Evolutionary conservation across 208 protist genomes (phyloP).

Genomic region (Wallacemonas collosoma): DNA sequence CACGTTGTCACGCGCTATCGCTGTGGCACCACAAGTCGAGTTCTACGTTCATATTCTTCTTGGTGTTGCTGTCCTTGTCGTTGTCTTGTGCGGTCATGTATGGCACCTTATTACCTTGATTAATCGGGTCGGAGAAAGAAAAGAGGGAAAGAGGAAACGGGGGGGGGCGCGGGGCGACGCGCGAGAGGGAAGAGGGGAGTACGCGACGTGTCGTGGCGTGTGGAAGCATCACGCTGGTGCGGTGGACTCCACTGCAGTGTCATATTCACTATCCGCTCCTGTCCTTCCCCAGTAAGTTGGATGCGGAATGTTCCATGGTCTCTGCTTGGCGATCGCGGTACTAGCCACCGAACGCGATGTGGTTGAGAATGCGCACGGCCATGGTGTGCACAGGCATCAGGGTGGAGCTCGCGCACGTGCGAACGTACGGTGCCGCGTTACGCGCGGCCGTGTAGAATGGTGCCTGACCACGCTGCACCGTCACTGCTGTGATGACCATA

Average conservation of each 20-base stretch:
- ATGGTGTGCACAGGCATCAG: conserved; percentile 54
- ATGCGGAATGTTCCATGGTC: background rate
- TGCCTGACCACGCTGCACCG: conserved; percentile 60
- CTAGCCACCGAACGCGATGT: conserved; percentile 27
- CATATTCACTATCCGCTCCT: no score
- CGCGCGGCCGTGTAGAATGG: conserved; percentile 74
- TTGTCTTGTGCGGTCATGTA: no score
- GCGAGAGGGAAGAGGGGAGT: no score
- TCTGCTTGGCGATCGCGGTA: background rate
- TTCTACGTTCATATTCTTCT: no score
- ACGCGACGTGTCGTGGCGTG: no score
- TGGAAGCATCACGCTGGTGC: no score
- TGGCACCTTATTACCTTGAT: background rate
- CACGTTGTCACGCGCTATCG: no score
- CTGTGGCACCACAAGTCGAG: no score
- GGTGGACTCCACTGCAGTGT: no score
- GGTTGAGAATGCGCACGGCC: conserved; percentile 49
- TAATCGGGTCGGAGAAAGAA: conserved; percentile 5
- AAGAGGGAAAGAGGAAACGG: conserved; percentile 5
- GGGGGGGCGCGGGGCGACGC: background rate
- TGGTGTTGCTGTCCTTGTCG: no score
- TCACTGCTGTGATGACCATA: conserved; percentile 70
- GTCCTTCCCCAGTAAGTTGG: no score
- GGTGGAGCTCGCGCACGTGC: conserved; percentile 77
- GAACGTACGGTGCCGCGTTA: conserved; percentile 64